phyloP scores from a whole-genome alignment of 2,329 filamentous ascomycete species.

The Fusarium torulosum region DNA sequence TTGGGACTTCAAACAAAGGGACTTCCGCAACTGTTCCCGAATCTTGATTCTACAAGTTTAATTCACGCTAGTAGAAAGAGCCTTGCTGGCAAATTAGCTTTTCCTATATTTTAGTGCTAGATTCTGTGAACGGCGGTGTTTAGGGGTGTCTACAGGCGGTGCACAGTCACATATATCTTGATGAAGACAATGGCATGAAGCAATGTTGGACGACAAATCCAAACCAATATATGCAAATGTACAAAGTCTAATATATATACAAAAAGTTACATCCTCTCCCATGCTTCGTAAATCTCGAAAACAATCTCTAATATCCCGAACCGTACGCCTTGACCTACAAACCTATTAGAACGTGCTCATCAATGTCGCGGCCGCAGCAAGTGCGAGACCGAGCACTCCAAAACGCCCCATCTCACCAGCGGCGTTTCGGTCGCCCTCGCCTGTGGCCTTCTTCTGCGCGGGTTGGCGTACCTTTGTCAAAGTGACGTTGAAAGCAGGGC shows the following conservation, averaged over 20 bases:
- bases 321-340: slow-evolving; percentile 14
- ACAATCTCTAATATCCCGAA: neutral
- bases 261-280: neutral
- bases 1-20: no score
- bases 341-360: slow-evolving; percentile 42
- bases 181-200: no score
- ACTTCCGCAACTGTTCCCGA: no score
- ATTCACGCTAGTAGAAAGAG: no score
- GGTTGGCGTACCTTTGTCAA: slow-evolving; percentile 46
- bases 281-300: no score
- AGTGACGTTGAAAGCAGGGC: slow-evolving; percentile 47
- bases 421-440: neutral
- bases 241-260: neutral
- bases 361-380: slow-evolving; percentile 16
- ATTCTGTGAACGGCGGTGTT: no score
- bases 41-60: no score
- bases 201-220: neutral
- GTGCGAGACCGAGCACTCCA: slow-evolving; percentile 6
- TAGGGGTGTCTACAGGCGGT: no score
- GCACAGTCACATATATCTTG: no score
- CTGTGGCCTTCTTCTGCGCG: slow-evolving; percentile 31
- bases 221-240: accelerated
- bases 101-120: no score
- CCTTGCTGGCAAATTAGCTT: no score
- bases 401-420: slow-evolving; percentile 6